Percentiles rank a stretch among this genome's conserved stretches.
Conservation (phyloP, 192 early-diverging fungal genomes). For the Mortierella alpina region DNA sequence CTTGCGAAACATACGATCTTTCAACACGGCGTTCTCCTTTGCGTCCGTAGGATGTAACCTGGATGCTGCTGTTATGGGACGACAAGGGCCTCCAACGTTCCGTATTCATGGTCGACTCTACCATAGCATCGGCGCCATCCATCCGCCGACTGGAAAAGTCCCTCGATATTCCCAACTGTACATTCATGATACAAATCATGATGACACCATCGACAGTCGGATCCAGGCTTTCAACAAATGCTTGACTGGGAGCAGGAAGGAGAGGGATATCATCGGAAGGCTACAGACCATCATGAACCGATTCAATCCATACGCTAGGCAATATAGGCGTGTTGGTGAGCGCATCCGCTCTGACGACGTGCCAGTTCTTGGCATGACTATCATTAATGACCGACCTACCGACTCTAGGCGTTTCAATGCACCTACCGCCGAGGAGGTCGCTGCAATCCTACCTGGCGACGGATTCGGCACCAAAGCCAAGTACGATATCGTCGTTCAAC, state of each 20-base stretch:
- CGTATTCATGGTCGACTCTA: slow-evolving; percentile 8
- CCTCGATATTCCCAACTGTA: slow-evolving; percentile 10
- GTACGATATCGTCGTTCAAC: slow-evolving; percentile 5
- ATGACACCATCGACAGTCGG: not conserved
- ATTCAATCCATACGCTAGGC: slow-evolving; percentile 10
- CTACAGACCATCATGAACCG: slow-evolving; percentile 1
- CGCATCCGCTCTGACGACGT: not conserved
- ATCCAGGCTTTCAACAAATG: not conserved
- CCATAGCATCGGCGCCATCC: slow-evolving; percentile 8
- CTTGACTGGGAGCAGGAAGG: not conserved
- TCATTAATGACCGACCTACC: not conserved
- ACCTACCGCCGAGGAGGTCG: slow-evolving; percentile 3
- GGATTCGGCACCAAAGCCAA: not conserved
- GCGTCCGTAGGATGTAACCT: slow-evolving; percentile 2
- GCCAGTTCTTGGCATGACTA: not conserved
- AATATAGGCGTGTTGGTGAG: not conserved
- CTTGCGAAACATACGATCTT: not conserved
- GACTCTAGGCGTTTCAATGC: not conserved
- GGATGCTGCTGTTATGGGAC: not conserved
- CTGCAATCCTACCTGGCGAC: slow-evolving; percentile 8
- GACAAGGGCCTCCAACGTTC: slow-evolving; percentile 4
- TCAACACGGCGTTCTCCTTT: slow-evolving; percentile 5
- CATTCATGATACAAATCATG: not conserved
- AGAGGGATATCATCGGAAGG: not conserved
- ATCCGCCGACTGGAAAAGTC: not conserved